Evolutionary conservation across 1,284 basidiomycete genomes (phyloP), one percentile per base, ranked within the genome.

Genomic region (Sanghuangporus sanghuang): DNA sequence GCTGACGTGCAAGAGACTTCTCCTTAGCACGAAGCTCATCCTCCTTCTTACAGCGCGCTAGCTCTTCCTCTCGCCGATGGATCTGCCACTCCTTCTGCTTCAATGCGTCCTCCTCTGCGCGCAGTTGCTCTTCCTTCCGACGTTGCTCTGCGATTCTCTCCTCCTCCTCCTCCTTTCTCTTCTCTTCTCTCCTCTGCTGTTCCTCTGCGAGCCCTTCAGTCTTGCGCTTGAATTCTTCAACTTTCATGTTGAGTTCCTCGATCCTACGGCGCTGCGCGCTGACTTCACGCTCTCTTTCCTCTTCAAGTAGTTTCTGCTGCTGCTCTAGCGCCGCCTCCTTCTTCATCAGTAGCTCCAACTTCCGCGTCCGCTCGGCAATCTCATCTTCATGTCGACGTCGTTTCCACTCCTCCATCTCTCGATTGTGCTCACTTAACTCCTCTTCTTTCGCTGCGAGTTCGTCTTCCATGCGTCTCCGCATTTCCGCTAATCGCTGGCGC

Each of bases 11-110:
- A 23, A 65, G 52, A 6, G 32, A 50, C 21, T 62, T 56, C 40
- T 62, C 57, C 61, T 46, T 42, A 18, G 18, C 48, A 14, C 48
- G 40, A 36, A 65, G 36, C 49, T 65, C 64, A 42, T 58, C 55
- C 57, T 62, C 60, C 50, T 55, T 65, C 39, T 40, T 32, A 12
- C 39, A 38, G 6, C 60, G 55, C 18, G 32, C 44, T 18, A 65
- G 50, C 11, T n/a, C 60, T 39, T 62, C 61, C 56, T 65, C 61
- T 9, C 50, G 55, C 21, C 53, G 60, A n/a, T 40, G 32, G n/a
- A 65, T 21, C 11, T 53, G 23, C 59, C 59, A 56, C 23, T 39
- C 42, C 57, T 59, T 40, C 12, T 57, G 55, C 55, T 62, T 56
- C n/a, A 62, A 16, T 11, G 48, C 48, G n/a, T 62, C 53, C 50